A percentile compares a stretch with the other conserved stretches of the same genome.
These are phyloP conservation scores for Podospora appendiculata DNA, from an alignment of 495 filamentous ascomycete genomes.

Conservation along the genomic window DNA sequence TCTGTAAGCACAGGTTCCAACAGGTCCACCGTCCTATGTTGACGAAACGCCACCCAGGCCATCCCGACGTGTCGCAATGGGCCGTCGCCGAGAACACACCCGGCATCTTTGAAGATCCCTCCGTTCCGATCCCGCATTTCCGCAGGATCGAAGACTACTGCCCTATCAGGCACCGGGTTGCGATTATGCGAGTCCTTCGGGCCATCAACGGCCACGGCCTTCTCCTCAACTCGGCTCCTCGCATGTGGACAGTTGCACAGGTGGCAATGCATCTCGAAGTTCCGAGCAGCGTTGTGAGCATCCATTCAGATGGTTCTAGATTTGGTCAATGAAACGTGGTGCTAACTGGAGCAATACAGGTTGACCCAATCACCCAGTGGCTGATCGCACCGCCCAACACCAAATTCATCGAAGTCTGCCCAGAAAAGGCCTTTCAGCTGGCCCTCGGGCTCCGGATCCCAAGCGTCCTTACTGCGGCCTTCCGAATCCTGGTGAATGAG, in stretches of 20 bases:
- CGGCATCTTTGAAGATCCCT: slow-evolving; percentile 16
- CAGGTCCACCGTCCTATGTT: too few species aligned
- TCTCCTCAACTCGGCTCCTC: slow-evolving; percentile 55
- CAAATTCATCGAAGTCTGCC: slow-evolving; percentile 37
- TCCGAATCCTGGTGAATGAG: slow-evolving; percentile 38
- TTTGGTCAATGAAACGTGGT: too few species aligned
- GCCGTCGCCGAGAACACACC: not conserved
- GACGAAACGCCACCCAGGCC: slow-evolving; percentile 3
- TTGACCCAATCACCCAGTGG: slow-evolving; percentile 31
- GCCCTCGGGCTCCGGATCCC: slow-evolving; percentile 28
- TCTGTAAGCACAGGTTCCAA: too few species aligned
- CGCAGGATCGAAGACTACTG: slow-evolving; percentile 49
- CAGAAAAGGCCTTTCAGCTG: slow-evolving; percentile 36
- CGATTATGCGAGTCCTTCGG: slow-evolving; percentile 50
- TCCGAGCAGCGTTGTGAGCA: slow-evolving; percentile 29
- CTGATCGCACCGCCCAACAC: slow-evolving; percentile 31
- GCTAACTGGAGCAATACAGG: not conserved
- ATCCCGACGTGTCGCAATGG: slow-evolving; percentile 7
- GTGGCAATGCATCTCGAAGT: slow-evolving; percentile 52
- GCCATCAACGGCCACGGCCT: slow-evolving; percentile 42
- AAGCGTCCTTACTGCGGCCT: slow-evolving; percentile 27
- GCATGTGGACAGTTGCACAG: slow-evolving; percentile 54
- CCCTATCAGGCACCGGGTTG: slow-evolving; percentile 49
- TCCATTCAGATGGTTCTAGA: too few species aligned
- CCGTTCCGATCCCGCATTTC: slow-evolving; percentile 7